Base-by-base conservation (phyloP, 495 filamentous ascomycete species). In the Thozetella sp. region DNA sequence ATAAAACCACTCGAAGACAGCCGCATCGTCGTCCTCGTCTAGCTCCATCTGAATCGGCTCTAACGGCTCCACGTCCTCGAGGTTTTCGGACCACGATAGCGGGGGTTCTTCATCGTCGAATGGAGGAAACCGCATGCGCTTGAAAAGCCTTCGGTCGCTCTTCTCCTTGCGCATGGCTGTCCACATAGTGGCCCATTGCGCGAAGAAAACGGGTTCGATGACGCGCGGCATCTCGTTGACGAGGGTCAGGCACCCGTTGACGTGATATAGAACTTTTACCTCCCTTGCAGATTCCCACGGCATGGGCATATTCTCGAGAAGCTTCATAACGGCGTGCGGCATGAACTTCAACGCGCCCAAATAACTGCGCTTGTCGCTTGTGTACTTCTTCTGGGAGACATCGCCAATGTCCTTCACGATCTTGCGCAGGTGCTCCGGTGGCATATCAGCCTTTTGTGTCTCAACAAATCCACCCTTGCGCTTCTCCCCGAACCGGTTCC, bases 121-220 rank as follows among this genome's bases (percentile, higher is more conserved):
- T 0, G 96, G 96, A 51, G 95, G 96, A 68, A 99, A 99, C 58
- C 96, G 87, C 96, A 99, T 99, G 57, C 96, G 83, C 79, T 99
- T 99, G 82, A 99, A 99, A 67, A 98, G 88, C 67, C 96, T 82
- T 64, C 96, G 79, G 70, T 98, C 96, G 67, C 92, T 94, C 83
- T 99, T 99, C 72, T 99, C 96, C 58, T 96, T 87, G 70, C 96
- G 86, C 96, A 99, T 99, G 53, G 86, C 91, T 61, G 97, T 90
- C 96, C 96, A 99, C 96, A 99, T 98, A 11, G 92, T 96, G 23
- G 95, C 94, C 96, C 96, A 99, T 74, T 99, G 96, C 59, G 96
- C 96, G 69, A 97, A 94, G 74, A 97, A 99, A 17, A 99, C 91
- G 1, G 96, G 96, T 76, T 98, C 95, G 69, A 99, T 98, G 51